Evolutionary conservation across 1,139 yeast species (phyloP).

Genomic region (Nakaseomyces bracarensis): DNA sequence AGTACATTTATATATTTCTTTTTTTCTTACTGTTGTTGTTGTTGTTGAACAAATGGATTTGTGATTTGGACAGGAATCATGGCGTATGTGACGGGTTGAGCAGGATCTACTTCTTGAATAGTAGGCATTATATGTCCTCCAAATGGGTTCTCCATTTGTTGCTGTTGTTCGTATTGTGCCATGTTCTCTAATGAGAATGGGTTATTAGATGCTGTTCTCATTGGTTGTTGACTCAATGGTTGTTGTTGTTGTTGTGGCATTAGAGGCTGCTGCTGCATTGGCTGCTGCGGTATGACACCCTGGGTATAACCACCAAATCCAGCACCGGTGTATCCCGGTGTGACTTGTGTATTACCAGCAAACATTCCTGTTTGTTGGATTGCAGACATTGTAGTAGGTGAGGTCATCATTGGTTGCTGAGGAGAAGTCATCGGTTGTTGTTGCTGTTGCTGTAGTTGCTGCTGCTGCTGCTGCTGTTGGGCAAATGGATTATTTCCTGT

Average conservation of each 20-base stretch:
- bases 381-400: conserved; percentile 18
- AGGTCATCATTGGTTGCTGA: conserved; percentile 15
- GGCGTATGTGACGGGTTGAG: conserved; percentile 2
- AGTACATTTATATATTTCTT: not conserved
- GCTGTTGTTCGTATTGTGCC: conserved; percentile 12
- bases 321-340: conserved; percentile 43
- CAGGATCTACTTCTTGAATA: not conserved
- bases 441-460: no score
- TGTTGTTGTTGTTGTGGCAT: no score
- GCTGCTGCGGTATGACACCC: conserved; percentile 4
- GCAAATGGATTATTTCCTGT: conserved; percentile 16
- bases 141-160: conserved; percentile 2
- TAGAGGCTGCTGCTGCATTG: not conserved
- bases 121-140: conserved; percentile 1
- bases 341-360: conserved; percentile 16
- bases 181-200: conserved; percentile 20
- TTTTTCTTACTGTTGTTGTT: not conserved
- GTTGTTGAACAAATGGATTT: conserved; percentile 7
- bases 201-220: conserved; percentile 23
- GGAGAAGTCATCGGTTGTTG: conserved; percentile 8
- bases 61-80: conserved; percentile 6
- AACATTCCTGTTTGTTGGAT: conserved; percentile 20
- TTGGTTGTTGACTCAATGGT: no score
- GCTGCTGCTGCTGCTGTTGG: conserved; percentile 16
- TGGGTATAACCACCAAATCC: conserved; percentile 47